Evolutionary conservation across 352 stramenopile genomes (phyloP).

Genomic region (Pythium dissotocum): DNA sequence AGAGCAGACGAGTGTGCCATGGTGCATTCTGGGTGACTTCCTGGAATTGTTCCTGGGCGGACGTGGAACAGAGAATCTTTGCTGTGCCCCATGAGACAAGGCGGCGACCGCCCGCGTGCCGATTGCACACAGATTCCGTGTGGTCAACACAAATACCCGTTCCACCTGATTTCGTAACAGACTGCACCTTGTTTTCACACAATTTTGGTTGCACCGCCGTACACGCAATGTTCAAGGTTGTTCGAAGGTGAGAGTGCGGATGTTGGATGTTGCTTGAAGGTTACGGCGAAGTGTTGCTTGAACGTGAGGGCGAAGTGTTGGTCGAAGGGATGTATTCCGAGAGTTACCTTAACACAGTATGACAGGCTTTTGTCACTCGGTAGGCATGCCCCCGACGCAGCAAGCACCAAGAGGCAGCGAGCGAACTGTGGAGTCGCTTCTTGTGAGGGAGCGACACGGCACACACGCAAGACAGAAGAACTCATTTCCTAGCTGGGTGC

Average conservation of each 20-base stretch:
- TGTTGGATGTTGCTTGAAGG: background rate
- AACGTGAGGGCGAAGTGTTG: no score
- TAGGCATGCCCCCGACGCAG: background rate
- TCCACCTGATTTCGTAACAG: no score
- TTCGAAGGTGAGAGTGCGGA: background rate
- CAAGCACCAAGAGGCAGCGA: background rate
- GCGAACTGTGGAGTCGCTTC: background rate
- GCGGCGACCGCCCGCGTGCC: background rate
- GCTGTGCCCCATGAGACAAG: slow-evolving; percentile 7
- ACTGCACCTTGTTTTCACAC: no score
- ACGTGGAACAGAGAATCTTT: background rate
- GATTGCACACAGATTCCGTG: background rate
- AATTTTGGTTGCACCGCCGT: no score
- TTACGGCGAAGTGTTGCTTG: no score
- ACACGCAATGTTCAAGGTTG: background rate
- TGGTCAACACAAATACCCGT: background rate
- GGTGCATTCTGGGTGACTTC: no score
- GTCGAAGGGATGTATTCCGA: no score
- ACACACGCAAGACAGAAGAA: slow-evolving; percentile 2
- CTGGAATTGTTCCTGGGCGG: no score
- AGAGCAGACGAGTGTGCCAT: no score
- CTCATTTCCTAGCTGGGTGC: background rate
- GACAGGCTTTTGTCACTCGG: no score
- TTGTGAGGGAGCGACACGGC: background rate
- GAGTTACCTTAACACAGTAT: no score